A percentile compares a stretch with the other conserved stretches of the same genome.
Conservation (phyloP, 129 eudicot species). For the Helichrysum umbraculigerum region DNA sequence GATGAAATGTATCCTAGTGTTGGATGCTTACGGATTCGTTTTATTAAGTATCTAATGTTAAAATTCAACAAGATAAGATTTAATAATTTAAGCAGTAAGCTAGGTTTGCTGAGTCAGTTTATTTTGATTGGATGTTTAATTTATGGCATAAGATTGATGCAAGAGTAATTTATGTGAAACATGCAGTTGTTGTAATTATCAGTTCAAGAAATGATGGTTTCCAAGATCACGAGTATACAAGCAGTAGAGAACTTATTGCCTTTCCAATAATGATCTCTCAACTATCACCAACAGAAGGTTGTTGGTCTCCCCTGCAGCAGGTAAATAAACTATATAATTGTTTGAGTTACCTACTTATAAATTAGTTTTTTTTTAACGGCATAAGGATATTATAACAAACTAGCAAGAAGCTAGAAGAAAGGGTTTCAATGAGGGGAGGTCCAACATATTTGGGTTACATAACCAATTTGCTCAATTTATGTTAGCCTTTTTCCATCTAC, state of each 20-base stretch:
- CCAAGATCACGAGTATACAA: conserved; percentile 29
- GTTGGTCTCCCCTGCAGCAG: conserved; percentile 16
- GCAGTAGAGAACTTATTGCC: not conserved
- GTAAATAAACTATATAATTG: not conserved
- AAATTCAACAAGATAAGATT: not conserved
- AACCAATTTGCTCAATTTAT: too few species aligned
- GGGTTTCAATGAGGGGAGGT: too few species aligned
- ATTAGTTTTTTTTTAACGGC: too few species aligned
- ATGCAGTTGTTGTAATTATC: conserved; percentile 3
- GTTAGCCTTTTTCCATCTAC: too few species aligned
- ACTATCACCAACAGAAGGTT: conserved; percentile 26
- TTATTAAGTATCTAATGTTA: not conserved
- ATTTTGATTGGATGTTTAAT: too few species aligned
- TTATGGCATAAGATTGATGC: not conserved
- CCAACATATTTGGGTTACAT: too few species aligned
- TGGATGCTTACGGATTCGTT: not conserved
- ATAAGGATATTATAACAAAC: too few species aligned
- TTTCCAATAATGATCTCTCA: not conserved
- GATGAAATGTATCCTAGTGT: not conserved
- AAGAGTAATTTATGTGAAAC: not conserved
- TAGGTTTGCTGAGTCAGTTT: not conserved
- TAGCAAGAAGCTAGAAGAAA: too few species aligned
- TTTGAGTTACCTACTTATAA: too few species aligned
- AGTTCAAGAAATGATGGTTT: conserved; percentile 28
- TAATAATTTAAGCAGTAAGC: too few species aligned